Evolutionary conservation across 2,329 filamentous ascomycete species (phyloP).

Genomic region (Aureobasidium vineae): DNA sequence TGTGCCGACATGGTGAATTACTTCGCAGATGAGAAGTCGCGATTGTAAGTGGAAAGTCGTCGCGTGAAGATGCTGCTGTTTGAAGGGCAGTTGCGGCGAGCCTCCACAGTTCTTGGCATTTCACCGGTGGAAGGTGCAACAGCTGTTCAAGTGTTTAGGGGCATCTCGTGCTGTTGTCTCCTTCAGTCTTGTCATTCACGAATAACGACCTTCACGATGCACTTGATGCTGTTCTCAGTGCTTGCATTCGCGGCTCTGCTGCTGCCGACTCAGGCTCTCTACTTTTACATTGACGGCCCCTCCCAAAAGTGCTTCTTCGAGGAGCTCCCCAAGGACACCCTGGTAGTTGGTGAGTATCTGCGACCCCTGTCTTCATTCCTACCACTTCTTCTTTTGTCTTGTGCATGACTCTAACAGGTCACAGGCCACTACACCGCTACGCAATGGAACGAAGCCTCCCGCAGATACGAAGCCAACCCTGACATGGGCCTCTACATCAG

Average conservation of each 20-base stretch:
- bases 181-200: too few species aligned
- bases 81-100: background rate
- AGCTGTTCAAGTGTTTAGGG: constrained; percentile 14
- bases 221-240: constrained; percentile 25
- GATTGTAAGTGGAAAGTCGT: background rate
- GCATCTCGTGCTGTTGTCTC: too few species aligned
- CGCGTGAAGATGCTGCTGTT: constrained; percentile 2
- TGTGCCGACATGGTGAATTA: constrained; percentile 31
- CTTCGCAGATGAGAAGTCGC: background rate
- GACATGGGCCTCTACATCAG: constrained; percentile 79
- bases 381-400: background rate
- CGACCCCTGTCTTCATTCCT: background rate
- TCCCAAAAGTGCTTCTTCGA: constrained; percentile 96
- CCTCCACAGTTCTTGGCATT: constrained; percentile 17
- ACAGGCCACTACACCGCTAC: constrained; percentile 80
- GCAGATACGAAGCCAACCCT: constrained; percentile 68
- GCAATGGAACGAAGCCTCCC: constrained; percentile 66
- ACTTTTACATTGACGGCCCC: constrained; percentile 91
- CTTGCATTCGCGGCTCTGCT: constrained; percentile 36
- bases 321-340: constrained; percentile 93
- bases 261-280: constrained; percentile 73
- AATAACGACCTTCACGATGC: constrained; percentile 20
- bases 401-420: background rate
- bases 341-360: constrained; percentile 73
- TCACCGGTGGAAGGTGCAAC: background rate